Evolutionary conservation across 1,284 basidiomycete genomes (phyloP).

Genomic region (Takashimella tepidaria): DNA sequence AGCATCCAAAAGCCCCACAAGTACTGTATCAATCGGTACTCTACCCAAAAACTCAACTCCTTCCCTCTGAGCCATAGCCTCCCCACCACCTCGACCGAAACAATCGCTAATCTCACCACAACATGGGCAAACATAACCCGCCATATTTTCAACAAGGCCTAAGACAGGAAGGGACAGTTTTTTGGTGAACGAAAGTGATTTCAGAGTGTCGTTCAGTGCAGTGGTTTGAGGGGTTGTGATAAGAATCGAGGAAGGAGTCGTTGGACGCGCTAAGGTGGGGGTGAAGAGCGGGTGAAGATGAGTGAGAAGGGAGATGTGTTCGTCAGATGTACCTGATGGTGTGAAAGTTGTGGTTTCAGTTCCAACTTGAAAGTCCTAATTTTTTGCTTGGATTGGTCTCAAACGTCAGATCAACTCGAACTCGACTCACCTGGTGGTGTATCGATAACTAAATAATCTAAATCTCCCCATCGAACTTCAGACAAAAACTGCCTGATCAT

Average conservation of each 20-base stretch:
- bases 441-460: slow-evolving; percentile 95
- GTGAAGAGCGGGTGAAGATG: slow-evolving; percentile 81
- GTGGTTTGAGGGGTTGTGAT: slow-evolving; percentile 98
- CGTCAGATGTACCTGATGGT: slow-evolving; percentile 83
- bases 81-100: slow-evolving; percentile 90
- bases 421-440: slow-evolving; percentile 83
- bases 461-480: slow-evolving; percentile 92
- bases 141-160: slow-evolving; percentile 98
- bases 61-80: slow-evolving; percentile 74
- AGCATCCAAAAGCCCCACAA: slow-evolving; percentile 82
- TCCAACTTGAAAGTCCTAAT: not conserved
- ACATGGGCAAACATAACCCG: slow-evolving; percentile 94
- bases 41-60: slow-evolving; percentile 75
- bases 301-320: slow-evolving; percentile 92
- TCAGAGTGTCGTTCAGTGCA: slow-evolving; percentile 88
- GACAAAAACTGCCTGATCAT: slow-evolving; percentile 98
- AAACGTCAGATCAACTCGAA: not conserved
- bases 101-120: slow-evolving; percentile 90
- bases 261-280: slow-evolving; percentile 47
- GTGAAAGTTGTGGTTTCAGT: not conserved
- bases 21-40: slow-evolving; percentile 87
- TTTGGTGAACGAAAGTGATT: slow-evolving; percentile 90
- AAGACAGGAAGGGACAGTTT: slow-evolving; percentile 82
- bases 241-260: slow-evolving; percentile 67
- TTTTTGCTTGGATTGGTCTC: not conserved